A percentile compares a stretch with the other conserved stretches of the same genome.
Evolutionary conservation across 2,329 filamentous ascomycete species (phyloP).

Genomic region (Coleophoma cylindrospora): DNA sequence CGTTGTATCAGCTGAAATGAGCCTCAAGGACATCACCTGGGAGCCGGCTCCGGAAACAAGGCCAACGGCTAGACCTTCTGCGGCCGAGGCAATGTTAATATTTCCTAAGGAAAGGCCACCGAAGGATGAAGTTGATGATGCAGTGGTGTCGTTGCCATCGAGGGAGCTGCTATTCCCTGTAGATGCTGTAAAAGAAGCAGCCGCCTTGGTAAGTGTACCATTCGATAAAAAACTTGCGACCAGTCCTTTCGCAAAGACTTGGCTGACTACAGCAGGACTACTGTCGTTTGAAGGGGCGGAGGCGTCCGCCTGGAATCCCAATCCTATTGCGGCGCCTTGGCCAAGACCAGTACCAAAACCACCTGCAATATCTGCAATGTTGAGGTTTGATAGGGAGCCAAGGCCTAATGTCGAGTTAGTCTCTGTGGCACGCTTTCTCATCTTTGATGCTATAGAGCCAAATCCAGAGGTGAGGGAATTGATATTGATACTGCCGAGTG

Average conservation of each 20-base stretch:
- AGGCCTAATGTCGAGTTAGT: background rate
- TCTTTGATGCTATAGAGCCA: background rate
- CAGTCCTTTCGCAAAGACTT: constrained; percentile 24
- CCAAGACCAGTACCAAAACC: constrained; percentile 11
- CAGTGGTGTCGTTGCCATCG: background rate
- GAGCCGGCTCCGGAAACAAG: constrained; percentile 27
- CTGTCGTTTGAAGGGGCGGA: background rate
- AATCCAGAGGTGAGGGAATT: background rate
- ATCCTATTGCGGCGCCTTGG: constrained; percentile 10
- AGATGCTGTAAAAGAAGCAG: constrained; percentile 1
- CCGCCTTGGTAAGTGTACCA: constrained; percentile 23
- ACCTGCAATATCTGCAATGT: background rate
- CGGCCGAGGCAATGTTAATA: constrained; percentile 23
- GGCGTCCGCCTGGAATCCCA: constrained; percentile 9
- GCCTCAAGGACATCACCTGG: constrained; percentile 23
- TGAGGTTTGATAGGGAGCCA: background rate
- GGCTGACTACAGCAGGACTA: constrained; percentile 9
- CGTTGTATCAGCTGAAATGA: constrained; percentile 22
- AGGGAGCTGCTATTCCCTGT: background rate
- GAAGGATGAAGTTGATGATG: constrained; percentile 1
- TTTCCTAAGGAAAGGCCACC: constrained; percentile 14
- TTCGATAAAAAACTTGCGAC: constrained; percentile 28
- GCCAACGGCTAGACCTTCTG: constrained; percentile 30
- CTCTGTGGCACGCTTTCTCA: background rate
- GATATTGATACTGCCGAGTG: background rate